These are phyloP conservation scores for Apiospora marii DNA, from an alignment of 2,329 filamentous ascomycete genomes.

Conservation along the genomic window DNA sequence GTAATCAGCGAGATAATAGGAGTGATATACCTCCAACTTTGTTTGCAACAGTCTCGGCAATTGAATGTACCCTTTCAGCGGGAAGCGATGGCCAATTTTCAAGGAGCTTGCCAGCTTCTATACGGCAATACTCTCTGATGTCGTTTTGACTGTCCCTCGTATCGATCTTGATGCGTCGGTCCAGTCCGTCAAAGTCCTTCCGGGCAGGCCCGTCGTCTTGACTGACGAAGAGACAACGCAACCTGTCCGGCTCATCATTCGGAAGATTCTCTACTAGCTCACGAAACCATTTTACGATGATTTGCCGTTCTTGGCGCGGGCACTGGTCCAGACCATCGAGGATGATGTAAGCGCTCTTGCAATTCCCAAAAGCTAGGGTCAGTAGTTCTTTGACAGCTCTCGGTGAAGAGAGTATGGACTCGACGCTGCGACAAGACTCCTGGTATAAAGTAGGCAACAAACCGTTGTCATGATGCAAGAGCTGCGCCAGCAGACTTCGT, in stretches of 20 bases:
- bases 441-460: conserved; percentile 30
- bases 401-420: conserved; percentile 30
- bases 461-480: conserved; percentile 27
- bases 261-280: conserved; percentile 20
- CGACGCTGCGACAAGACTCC: conserved; percentile 27
- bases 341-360: conserved; percentile 40
- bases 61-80: background rate
- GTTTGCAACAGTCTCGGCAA: background rate
- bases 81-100: background rate
- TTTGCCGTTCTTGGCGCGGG: conserved; percentile 37
- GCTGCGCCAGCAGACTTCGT: conserved; percentile 29
- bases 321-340: conserved; percentile 49
- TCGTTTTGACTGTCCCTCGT: conserved; percentile 39
- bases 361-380: conserved; percentile 34
- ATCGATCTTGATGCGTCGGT: conserved; percentile 32
- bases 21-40: background rate
- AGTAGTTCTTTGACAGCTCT: conserved; percentile 33
- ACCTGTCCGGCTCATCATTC: conserved; percentile 28
- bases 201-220: conserved; percentile 40
- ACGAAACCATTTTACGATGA: conserved; percentile 40
- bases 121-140: conserved; percentile 36
- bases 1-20: background rate
- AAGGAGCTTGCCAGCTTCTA: background rate
- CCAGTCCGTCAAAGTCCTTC: conserved; percentile 35
- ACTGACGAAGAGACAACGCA: conserved; percentile 43